phyloP scores from a whole-genome alignment of 1,284 basidiomycete genomes.

The Mrakiaceae sp. region DNA sequence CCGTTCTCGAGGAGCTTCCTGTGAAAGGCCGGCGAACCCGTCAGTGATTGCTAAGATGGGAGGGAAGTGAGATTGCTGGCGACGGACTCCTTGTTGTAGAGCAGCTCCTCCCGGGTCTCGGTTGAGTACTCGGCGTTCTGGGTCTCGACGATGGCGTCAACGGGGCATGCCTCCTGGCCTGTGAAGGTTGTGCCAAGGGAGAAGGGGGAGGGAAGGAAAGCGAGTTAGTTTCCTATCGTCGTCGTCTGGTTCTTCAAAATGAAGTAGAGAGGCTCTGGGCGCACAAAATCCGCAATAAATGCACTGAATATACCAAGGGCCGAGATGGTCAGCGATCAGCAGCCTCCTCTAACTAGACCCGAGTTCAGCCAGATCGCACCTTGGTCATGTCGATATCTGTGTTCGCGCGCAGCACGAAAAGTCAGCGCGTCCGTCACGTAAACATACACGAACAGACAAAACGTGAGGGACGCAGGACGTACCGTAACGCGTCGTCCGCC shows the following conservation, averaged over 20 bases:
- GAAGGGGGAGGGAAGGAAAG: neutral
- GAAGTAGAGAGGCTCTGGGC: neutral
- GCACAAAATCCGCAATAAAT: conserved; percentile 92
- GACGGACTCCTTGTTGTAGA: conserved; percentile 79
- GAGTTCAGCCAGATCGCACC: conserved; percentile 17
- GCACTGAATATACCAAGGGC: conserved; percentile 40
- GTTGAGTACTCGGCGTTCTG: conserved; percentile 95
- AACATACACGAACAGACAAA: neutral
- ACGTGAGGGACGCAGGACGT: conserved; percentile 19
- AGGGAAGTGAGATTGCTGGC: conserved; percentile 21
- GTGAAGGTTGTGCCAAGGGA: neutral
- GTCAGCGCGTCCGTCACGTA: neutral
- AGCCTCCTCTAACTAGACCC: neutral
- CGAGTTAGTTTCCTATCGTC: conserved; percentile 17
- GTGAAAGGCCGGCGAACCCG: conserved; percentile 28
- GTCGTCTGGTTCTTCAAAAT: no score
- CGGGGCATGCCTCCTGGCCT: conserved; percentile 91
- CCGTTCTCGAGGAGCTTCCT: conserved; percentile 84
- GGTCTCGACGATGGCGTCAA: conserved; percentile 98
- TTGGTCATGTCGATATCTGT: conserved; percentile 85
- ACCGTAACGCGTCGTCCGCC: conserved; percentile 95
- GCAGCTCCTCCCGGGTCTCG: conserved; percentile 93
- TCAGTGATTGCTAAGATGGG: neutral
- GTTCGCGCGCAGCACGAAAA: neutral
- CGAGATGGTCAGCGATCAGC: neutral